Percentiles rank a stretch among this genome's conserved stretches.
These are phyloP conservation scores for Babesia divergens DNA, from an alignment of 169 alveolate genomes.

Conservation along the genomic window DNA sequence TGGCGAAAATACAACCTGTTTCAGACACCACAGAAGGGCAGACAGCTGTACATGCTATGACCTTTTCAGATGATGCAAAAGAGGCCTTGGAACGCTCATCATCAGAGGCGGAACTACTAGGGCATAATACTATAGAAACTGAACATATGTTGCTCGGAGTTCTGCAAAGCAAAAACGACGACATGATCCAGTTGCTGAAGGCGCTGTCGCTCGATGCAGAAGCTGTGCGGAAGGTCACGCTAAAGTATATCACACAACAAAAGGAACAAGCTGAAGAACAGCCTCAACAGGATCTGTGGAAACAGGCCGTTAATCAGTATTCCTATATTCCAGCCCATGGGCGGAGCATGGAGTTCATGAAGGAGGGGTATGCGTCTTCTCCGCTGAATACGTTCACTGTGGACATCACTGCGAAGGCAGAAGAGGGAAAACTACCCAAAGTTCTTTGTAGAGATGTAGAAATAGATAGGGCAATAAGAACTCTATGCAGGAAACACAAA, in stretches of 20 bases:
- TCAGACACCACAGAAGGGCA: not conserved
- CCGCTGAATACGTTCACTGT: conserved; percentile 41
- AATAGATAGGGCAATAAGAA: conserved; percentile 52
- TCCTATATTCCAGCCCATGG: conserved; percentile 53
- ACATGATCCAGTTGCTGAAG: conserved; percentile 8
- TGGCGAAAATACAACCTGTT: no score
- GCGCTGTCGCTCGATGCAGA: conserved; percentile 16
- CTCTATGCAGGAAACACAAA: conserved; percentile 51
- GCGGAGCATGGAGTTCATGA: conserved; percentile 7
- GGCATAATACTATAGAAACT: conserved; percentile 50
- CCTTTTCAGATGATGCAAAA: conserved; percentile 52
- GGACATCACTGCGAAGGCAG: conserved; percentile 55
- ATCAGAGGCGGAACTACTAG: conserved; percentile 50
- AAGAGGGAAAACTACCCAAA: conserved; percentile 41
- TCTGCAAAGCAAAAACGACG: conserved; percentile 11
- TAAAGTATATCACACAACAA: conserved; percentile 23
- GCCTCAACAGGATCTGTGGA: conserved; percentile 17
- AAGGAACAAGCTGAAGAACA: conserved; percentile 17
- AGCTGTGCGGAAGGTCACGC: conserved; percentile 12
- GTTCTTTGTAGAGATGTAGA: conserved; percentile 54
- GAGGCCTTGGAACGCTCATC: conserved; percentile 46
- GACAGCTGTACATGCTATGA: not conserved
- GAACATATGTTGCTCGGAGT: conserved; percentile 59
- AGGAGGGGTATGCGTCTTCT: conserved; percentile 6
- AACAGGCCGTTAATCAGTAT: conserved; percentile 18